Evolutionary conservation across 2,329 filamentous ascomycete species (phyloP).

Genomic region (Talaromyces piceae): DNA sequence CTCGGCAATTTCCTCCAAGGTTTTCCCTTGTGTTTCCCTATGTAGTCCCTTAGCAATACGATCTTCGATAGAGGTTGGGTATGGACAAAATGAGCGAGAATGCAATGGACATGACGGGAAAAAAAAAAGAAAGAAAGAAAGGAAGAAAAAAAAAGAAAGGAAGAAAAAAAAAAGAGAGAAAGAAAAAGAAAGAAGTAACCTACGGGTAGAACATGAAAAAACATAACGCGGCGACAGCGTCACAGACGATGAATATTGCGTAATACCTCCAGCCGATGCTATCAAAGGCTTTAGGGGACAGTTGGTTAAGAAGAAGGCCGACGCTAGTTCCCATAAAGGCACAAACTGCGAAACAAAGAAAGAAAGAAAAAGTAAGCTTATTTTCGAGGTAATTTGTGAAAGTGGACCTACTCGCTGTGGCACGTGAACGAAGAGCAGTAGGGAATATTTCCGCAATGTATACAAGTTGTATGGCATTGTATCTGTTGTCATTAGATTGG

Average conservation of each 20-base stretch:
- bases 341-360: neutral
- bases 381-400: too few species aligned
- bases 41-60: neutral
- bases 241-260: constrained; percentile 23
- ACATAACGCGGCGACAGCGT: constrained; percentile 14
- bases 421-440: constrained; percentile 4
- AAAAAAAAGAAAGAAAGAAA: too few species aligned
- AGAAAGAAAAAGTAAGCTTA: neutral
- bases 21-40: constrained; percentile 17
- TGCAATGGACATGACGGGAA: too few species aligned
- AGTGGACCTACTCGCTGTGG: constrained; percentile 4
- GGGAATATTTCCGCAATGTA: constrained; percentile 8
- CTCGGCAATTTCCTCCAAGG: constrained; percentile 4
- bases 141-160: too few species aligned
- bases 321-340: constrained; percentile 2
- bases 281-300: constrained; percentile 21
- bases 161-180: too few species aligned
- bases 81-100: too few species aligned
- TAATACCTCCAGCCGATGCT: constrained; percentile 26
- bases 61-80: neutral
- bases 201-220: constrained; percentile 20
- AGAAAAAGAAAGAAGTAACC: neutral
- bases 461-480: constrained; percentile 4
- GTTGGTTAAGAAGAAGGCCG: constrained; percentile 3
- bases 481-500: neutral